phyloP scores from a whole-genome alignment of 1,139 yeast species.

The Saccharomycopsis hybrid region DNA sequence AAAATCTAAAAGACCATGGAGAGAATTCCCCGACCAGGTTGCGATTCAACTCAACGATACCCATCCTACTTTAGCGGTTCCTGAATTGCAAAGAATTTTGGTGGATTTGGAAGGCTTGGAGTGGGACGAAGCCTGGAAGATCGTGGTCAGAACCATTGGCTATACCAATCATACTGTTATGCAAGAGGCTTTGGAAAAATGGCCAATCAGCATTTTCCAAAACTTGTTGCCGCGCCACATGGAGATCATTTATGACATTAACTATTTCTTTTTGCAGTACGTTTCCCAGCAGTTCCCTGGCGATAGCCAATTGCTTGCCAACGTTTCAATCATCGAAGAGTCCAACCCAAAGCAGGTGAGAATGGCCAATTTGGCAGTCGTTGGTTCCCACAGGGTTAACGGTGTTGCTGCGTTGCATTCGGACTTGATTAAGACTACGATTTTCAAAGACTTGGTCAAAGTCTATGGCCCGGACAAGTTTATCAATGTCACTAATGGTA shows the following conservation, averaged over 20 bases:
- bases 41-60: constrained; percentile 95
- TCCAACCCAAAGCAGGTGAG: constrained; percentile 72
- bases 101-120: constrained; percentile 75
- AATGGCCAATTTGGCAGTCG: constrained; percentile 88
- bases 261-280: constrained; percentile 66
- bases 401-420: constrained; percentile 97
- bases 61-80: constrained; percentile 92
- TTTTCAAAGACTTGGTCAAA: constrained; percentile 82
- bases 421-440: constrained; percentile 81
- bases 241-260: constrained; percentile 85
- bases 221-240: constrained; percentile 83
- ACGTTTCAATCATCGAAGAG: constrained; percentile 85
- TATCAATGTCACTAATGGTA: constrained; percentile 90
- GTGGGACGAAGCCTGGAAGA: constrained; percentile 83
- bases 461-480: constrained; percentile 78
- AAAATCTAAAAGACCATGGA: constrained; percentile 74
- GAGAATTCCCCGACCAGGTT: constrained; percentile 74
- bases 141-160: constrained; percentile 77
- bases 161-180: constrained; percentile 94
- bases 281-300: constrained; percentile 74
- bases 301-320: constrained; percentile 52
- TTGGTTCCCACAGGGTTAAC: constrained; percentile 89
- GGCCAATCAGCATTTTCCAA: constrained; percentile 83
- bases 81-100: constrained; percentile 80
- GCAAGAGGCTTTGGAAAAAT: constrained; percentile 91